phyloP scores from a whole-genome alignment of 148 eudicot species.

The Rhododendron simsii region DNA sequence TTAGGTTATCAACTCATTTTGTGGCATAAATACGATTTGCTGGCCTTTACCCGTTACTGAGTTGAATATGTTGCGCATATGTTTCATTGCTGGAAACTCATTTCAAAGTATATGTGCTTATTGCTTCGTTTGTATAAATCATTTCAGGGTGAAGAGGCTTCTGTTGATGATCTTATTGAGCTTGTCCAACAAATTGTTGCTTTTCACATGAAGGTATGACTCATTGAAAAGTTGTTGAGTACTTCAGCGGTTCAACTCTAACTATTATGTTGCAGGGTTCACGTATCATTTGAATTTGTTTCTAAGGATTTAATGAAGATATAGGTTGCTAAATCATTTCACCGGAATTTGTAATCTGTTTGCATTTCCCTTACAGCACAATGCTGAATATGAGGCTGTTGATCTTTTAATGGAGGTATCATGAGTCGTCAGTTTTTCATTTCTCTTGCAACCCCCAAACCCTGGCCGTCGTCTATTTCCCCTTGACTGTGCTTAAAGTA shows the following conservation, averaged over 20 bases:
- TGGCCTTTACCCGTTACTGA: neutral
- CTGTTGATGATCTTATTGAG: conserved; percentile 66
- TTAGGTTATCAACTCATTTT: neutral
- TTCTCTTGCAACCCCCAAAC: neutral
- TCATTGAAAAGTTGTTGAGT: neutral
- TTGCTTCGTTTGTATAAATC: neutral
- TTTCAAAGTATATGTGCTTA: neutral
- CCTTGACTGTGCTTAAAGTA: neutral
- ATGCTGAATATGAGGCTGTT: conserved; percentile 96
- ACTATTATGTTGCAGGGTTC: neutral
- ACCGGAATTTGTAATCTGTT: neutral
- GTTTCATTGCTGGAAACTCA: neutral
- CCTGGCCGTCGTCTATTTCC: neutral
- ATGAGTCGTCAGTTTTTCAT: neutral
- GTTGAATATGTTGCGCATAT: neutral
- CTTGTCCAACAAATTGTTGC: conserved; percentile 81
- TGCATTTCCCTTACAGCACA: conserved; percentile 61
- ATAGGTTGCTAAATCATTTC: neutral
- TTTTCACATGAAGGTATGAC: conserved; percentile 85
- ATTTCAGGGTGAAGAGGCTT: conserved; percentile 60
- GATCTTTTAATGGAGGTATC: conserved; percentile 97
- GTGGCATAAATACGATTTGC: neutral
- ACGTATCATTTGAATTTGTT: neutral
- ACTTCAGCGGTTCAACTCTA: neutral
- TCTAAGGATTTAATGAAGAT: neutral